These are phyloP conservation scores for Fusarium virguliforme DNA, from an alignment of 2,329 filamentous ascomycete genomes.

Conservation along the genomic window DNA sequence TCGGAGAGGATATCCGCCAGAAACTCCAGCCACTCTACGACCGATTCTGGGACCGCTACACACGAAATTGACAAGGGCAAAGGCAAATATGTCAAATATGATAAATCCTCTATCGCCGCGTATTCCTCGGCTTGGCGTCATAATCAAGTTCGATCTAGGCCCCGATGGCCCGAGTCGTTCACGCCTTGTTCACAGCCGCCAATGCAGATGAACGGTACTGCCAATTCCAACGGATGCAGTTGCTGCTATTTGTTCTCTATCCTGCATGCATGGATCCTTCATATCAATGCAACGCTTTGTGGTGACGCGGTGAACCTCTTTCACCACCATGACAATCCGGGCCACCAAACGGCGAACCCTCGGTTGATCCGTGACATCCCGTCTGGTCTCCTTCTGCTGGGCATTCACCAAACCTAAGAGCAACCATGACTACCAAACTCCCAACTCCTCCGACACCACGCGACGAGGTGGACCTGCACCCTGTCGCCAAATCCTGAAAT, in stretches of 20 bases:
- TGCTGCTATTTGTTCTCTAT: conserved; percentile 13
- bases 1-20: conserved; percentile 88
- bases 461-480: conserved; percentile 22
- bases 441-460: conserved; percentile 8
- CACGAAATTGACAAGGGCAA: conserved; percentile 98
- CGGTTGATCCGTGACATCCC: conserved; percentile 19
- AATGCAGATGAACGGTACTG: not conserved
- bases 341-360: conserved; percentile 17
- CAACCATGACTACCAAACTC: conserved; percentile 7
- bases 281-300: conserved; percentile 6
- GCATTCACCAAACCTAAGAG: not conserved
- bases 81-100: conserved; percentile 98
- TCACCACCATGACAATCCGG: not conserved
- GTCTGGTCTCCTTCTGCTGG: not conserved
- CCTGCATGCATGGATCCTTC: conserved; percentile 2
- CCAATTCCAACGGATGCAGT: conserved; percentile 1
- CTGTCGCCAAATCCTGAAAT: not conserved
- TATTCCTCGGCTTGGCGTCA: conserved; percentile 68
- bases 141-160: conserved; percentile 41
- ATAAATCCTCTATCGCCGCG: conserved; percentile 84
- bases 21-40: conserved; percentile 96
- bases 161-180: not conserved
- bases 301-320: not conserved
- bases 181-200: not conserved
- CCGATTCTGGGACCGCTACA: conserved; percentile 96